Conservation (phyloP, 2,329 filamentous ascomycete genomes). For the Exserohilum turcica region DNA sequence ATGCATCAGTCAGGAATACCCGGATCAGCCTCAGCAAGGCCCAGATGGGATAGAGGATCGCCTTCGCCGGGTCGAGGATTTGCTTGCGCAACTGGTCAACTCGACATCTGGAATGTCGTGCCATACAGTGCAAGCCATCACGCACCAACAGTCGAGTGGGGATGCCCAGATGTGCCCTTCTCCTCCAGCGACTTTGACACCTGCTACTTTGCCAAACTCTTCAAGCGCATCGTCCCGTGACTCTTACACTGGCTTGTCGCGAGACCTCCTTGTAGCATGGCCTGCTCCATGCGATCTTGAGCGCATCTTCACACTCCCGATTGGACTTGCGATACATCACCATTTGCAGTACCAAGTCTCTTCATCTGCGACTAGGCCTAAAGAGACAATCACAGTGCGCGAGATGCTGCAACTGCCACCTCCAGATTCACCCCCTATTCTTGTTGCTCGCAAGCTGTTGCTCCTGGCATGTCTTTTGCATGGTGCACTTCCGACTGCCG, state of each 20-base stretch:
- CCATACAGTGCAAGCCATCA: not conserved
- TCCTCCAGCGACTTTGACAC: not conserved
- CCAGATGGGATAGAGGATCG: not conserved
- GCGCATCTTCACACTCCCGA: slow-evolving; percentile 41
- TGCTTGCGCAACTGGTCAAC: slow-evolving; percentile 13
- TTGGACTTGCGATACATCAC: slow-evolving; percentile 41
- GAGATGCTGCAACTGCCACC: slow-evolving; percentile 41
- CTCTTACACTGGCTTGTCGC: slow-evolving; percentile 26
- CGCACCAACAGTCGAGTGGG: not conserved
- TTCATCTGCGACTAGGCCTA: slow-evolving; percentile 31
- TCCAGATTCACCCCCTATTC: slow-evolving; percentile 35
- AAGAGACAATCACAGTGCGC: slow-evolving; percentile 28
- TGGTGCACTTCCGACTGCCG: slow-evolving; percentile 3
- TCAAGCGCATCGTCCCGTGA: not conserved
- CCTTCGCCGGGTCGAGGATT: slow-evolving; percentile 5
- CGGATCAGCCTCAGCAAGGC: slow-evolving; percentile 1
- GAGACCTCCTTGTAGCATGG: slow-evolving; percentile 47
- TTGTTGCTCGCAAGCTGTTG: slow-evolving; percentile 44
- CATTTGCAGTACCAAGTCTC: slow-evolving; percentile 44
- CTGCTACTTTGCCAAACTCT: not conserved
- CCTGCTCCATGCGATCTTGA: slow-evolving; percentile 49
- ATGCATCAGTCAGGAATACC: slow-evolving; percentile 34
- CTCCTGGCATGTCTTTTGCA: slow-evolving; percentile 40
- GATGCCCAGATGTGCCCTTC: not conserved
- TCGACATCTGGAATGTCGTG: not conserved